A percentile compares a stretch with the other conserved stretches of the same genome.
Conservation (phyloP, 768 basidiomycete species). For the Hygrophoropsis aurantiaca region DNA sequence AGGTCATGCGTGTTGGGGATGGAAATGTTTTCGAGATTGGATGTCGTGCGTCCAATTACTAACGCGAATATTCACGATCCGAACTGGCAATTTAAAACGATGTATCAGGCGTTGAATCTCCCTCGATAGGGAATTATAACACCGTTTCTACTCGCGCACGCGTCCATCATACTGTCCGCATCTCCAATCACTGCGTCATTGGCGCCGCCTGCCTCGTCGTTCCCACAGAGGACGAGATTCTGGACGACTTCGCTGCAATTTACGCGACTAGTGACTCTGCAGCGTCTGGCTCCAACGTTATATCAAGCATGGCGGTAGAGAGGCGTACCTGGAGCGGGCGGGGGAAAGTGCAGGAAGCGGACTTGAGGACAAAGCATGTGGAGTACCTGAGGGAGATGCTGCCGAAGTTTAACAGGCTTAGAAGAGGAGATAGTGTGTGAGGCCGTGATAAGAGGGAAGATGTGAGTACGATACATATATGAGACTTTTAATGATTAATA, state of each 20-base stretch:
- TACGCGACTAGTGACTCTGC: no score
- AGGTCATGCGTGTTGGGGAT: conserved; percentile 91
- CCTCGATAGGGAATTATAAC: conserved; percentile 81
- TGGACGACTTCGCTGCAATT: conserved; percentile 82
- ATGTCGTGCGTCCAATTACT: conserved; percentile 61
- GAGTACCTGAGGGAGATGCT: conserved; percentile 92
- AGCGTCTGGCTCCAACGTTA: no score
- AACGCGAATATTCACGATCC: conserved; percentile 1
- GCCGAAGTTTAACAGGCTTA: conserved; percentile 81
- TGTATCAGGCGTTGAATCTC: conserved; percentile 77
- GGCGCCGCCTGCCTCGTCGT: conserved; percentile 80
- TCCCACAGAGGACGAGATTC: conserved; percentile 72
- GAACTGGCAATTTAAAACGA: not conserved
- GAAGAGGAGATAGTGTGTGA: conserved; percentile 57
- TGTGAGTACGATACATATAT: no score
- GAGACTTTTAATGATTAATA: no score
- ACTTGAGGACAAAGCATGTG: conserved; percentile 81
- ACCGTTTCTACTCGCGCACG: conserved; percentile 83
- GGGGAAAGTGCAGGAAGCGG: conserved; percentile 79
- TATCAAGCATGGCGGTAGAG: conserved; percentile 64
- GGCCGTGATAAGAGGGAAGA: no score
- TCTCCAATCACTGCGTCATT: conserved; percentile 79
- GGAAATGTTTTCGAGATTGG: conserved; percentile 94
- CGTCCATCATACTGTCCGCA: conserved; percentile 78
- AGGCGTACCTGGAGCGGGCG: conserved; percentile 83